Evolutionary conservation across 2,329 filamentous ascomycete species (phyloP).

Genomic region (Lasiodiplodia theobromae): DNA sequence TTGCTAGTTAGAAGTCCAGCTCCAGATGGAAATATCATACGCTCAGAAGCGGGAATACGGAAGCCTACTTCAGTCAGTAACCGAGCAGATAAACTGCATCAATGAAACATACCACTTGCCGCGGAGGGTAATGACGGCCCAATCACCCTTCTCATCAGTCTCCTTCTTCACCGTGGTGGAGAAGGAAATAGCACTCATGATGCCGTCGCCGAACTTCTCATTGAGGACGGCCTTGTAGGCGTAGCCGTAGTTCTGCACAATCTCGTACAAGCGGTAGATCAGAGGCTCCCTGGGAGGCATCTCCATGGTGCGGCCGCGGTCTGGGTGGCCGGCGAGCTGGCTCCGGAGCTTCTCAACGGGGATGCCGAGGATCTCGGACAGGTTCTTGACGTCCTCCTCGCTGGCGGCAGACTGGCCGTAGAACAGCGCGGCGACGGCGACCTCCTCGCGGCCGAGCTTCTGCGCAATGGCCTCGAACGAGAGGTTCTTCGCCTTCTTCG

Average conservation of each 20-base stretch:
- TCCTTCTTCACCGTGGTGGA: conserved; percentile 94
- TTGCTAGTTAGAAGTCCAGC: not conserved
- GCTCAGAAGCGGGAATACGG: conserved; percentile 57
- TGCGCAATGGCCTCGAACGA: conserved; percentile 81
- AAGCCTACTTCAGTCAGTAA: conserved; percentile 47
- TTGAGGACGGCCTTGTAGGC: conserved; percentile 95
- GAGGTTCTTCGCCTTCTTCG: conserved; percentile 77
- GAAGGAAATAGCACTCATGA: conserved; percentile 96
- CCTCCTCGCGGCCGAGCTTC: conserved; percentile 78
- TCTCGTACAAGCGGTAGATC: conserved; percentile 91
- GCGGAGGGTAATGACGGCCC: conserved; percentile 83
- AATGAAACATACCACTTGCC: conserved; percentile 75
- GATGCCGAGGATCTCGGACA: conserved; percentile 71
- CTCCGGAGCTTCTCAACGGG: conserved; percentile 62
- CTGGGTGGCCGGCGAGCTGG: conserved; percentile 76
- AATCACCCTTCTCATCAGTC: conserved; percentile 81
- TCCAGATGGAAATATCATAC: not conserved
- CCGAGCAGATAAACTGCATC: not conserved
- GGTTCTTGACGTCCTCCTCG: conserved; percentile 70
- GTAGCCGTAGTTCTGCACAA: conserved; percentile 96
- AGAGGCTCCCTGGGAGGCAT: conserved; percentile 87
- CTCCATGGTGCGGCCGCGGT: conserved; percentile 78
- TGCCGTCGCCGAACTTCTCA: conserved; percentile 82
- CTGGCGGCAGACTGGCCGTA: conserved; percentile 84
- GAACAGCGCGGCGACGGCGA: conserved; percentile 86